Conservation (phyloP, 805 yeast genomes). For the Yamadazyma insecticola region DNA sequence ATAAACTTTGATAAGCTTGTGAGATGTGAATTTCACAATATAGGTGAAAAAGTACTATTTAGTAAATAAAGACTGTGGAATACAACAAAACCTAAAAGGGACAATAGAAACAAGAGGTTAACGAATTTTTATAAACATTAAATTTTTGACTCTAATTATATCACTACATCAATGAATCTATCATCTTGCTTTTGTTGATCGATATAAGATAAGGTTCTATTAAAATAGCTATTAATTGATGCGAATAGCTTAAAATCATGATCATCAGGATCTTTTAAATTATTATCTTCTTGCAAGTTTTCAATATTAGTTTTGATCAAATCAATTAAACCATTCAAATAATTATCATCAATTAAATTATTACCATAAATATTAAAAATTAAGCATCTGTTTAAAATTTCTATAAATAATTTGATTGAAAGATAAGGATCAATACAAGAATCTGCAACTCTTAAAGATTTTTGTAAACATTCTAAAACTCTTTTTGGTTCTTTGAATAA, state of each 20-base stretch:
- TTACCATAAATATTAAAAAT: conserved; percentile 84
- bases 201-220: conserved; percentile 69
- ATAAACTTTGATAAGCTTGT: too few species aligned
- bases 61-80: too few species aligned
- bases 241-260: conserved; percentile 23
- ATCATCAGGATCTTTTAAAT: conserved; percentile 13
- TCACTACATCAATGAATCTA: conserved; percentile 52
- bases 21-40: too few species aligned
- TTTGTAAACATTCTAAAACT: conserved; percentile 86
- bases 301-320: conserved; percentile 66
- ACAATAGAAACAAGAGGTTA: too few species aligned
- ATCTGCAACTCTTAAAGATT: conserved; percentile 86
- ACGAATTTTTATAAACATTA: too few species aligned
- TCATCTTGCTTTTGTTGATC: conserved; percentile 67
- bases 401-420: conserved; percentile 80
- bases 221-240: conserved; percentile 38
- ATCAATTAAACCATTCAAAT: conserved; percentile 83
- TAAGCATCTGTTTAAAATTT: conserved; percentile 79
- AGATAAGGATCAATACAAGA: conserved; percentile 80
- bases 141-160: too few species aligned
- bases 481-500: conserved; percentile 53
- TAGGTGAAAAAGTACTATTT: too few species aligned
- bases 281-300: conserved; percentile 28
- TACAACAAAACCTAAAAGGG: too few species aligned
- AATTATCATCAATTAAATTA: conserved; percentile 61